A percentile compares a stretch with the other conserved stretches of the same genome.
Evolutionary conservation across 495 filamentous ascomycete genomes (phyloP).

Genomic region (Platismatia glauca): DNA sequence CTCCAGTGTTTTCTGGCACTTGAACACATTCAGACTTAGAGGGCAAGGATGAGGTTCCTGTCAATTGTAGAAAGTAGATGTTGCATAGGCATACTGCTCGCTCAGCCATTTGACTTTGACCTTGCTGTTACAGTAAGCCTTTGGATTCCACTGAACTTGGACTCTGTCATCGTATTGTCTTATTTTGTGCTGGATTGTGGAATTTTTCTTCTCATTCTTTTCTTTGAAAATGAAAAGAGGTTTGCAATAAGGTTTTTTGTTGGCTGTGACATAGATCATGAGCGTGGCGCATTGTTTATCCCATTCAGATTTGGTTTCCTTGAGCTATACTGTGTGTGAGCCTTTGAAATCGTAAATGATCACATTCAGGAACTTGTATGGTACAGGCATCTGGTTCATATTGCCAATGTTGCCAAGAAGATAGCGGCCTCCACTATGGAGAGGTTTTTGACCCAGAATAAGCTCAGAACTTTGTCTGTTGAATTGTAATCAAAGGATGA

Average conservation of each 20-base stretch:
- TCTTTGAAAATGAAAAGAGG: neutral
- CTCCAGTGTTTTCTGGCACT: neutral
- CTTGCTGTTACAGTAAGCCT: neutral
- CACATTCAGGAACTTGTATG: neutral
- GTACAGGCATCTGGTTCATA: neutral
- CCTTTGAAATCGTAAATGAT: neutral
- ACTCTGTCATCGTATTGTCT: neutral
- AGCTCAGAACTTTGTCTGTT: too few species aligned
- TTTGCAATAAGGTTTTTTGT: neutral
- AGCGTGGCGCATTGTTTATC: neutral
- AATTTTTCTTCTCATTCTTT: neutral
- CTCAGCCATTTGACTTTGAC: neutral
- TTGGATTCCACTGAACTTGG: neutral
- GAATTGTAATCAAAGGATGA: too few species aligned
- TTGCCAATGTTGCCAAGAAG: too few species aligned
- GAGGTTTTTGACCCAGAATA: too few species aligned
- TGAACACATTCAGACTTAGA: neutral
- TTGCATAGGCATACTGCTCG: neutral
- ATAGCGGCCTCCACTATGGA: too few species aligned
- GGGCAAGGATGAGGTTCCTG: neutral
- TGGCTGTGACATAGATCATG: neutral
- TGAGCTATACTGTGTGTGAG: neutral
- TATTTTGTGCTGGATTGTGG: neutral
- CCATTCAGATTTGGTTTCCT: neutral
- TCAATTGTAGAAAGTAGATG: neutral